Evolutionary conservation across 2,329 filamentous ascomycete species (phyloP), one percentile per base, ranked within the genome.

Genomic region (Aspergillus sp.): DNA sequence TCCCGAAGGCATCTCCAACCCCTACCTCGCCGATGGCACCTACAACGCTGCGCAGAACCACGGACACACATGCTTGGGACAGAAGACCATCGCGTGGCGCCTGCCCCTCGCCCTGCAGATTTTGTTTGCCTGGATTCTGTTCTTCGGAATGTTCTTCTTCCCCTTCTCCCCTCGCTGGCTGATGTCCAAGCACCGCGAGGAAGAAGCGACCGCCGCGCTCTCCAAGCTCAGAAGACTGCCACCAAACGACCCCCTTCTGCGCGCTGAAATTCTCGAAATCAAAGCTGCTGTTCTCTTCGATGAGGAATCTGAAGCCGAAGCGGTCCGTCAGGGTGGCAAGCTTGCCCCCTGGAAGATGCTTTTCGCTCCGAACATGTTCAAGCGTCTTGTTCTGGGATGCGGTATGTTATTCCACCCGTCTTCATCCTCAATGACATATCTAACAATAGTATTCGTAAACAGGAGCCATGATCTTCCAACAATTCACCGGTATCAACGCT

Each of bases 221-320:
- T 85, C 89, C 0, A 80, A 72, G 53, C 84, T 94, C 2, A 86
- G 91, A 23, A 82, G 81, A 5, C 82, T 91, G 0, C 73, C 84
- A 0, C 70, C 78, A 15, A 83, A 89, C 64, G 83, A 92, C 69
- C 86, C 90, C 59, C 82, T 91, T 0, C 84, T 93, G 39, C 84
- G 89, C 64, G 81, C 92, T 1, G 91, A 94, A 69, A 92, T 89
- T 70, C 83, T 92, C n/a, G 90, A 94, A 72, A 93, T 94, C 77
- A 90, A 91, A 73, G 89, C 90, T 0, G 88, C 92, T 72, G 88
- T 86, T 0, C 74, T 90, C 17, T 95, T 94, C 66, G 90, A 94
- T 75, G 90, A 92, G 76, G 84, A 86, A 36, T 86, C 85, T 0
- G 81, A 88, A 8, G 83, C 84, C 0, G 87, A 89, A 51, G 81